Evolutionary conservation across 352 stramenopile genomes (phyloP), one percentile per base, ranked within the genome.

Genomic region (Discostella stelligera): DNA sequence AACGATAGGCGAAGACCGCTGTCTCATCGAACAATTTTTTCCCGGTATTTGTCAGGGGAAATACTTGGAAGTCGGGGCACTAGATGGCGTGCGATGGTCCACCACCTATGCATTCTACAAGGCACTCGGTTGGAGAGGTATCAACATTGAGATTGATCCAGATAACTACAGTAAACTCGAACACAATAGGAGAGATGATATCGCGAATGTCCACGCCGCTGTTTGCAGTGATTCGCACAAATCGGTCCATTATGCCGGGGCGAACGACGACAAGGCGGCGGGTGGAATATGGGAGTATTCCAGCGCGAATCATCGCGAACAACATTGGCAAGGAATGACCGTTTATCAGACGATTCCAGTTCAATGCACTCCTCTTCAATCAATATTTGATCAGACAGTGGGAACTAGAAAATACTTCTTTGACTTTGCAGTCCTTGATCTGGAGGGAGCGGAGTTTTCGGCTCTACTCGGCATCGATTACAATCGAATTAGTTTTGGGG

Each of bases 231-330:
- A 72, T 56, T 23, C 32, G 5, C 54, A 72, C 53, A 37, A 54
- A 39, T 62, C 64, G 21, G 65, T 80, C 11, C 72, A 80, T n/a
- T 80, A 68, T 54, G 65, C 50, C n/a, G 20, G 55, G 48, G 56
- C 18, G 48, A 65, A 64, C 3, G 23, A 59, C 23, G 27, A 67
- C 13, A 78, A 68, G 16, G 39, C 53, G 32, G 52, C 48, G 1
- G 25, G 46, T 11, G 74, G 74, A 7, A 71, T 82, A 52, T 82
- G 74, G 74, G 74, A 82, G 41, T 82, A 70, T 23, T 49, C 74
- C 5, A 74, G 16, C 25, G 60, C 72, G 48, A 7, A 37, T 2
- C 62, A 78, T 70, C 25, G 74, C 16, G 49, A 82, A 21, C 46
- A 66, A 55, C 77, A 44, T 32, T 82, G 74, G 74, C 54, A 50